phyloP scores from a whole-genome alignment of 225 moss, liverwort and hornwort species.

The Sphagnum contortum region DNA sequence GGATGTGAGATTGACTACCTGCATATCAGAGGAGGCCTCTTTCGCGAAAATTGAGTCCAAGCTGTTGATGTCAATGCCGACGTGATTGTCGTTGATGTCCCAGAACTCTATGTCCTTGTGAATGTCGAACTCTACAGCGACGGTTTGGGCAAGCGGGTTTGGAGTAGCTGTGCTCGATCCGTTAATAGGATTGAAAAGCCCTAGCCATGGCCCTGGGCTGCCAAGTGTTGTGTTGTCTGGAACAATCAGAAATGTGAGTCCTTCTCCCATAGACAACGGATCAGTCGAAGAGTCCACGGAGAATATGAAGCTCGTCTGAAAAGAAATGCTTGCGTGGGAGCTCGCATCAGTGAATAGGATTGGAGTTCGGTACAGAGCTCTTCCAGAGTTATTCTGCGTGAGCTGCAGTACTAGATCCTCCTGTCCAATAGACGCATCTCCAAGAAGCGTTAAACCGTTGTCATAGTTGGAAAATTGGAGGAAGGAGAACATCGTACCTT shows the following conservation, averaged over 20 bases:
- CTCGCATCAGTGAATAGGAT: slow-evolving; percentile 10
- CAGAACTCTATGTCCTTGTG: slow-evolving; percentile 32
- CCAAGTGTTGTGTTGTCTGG: slow-evolving; percentile 26
- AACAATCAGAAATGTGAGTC: slow-evolving; percentile 26
- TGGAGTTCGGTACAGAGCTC: slow-evolving; percentile 31
- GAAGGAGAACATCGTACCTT: slow-evolving; percentile 12
- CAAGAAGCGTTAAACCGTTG: slow-evolving; percentile 23
- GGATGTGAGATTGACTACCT: slow-evolving; percentile 2
- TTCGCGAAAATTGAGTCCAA: slow-evolving; percentile 15
- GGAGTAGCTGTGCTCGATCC: slow-evolving; percentile 3
- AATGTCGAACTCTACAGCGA: slow-evolving; percentile 40
- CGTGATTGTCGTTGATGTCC: slow-evolving; percentile 35
- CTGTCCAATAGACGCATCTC: slow-evolving; percentile 31
- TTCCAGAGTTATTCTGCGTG: slow-evolving; percentile 27
- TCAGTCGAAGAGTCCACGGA: slow-evolving; percentile 22
- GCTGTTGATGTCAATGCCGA: slow-evolving; percentile 36
- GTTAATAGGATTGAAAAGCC: slow-evolving; percentile 4
- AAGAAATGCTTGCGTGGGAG: slow-evolving; percentile 18
- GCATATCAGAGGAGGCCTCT: slow-evolving; percentile 4
- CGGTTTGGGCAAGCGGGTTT: slow-evolving; percentile 3
- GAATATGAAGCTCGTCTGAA: slow-evolving; percentile 42
- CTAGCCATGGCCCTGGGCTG: slow-evolving; percentile 16
- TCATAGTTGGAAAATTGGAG: slow-evolving; percentile 37
- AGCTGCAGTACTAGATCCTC: slow-evolving; percentile 35
- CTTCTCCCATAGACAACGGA: slow-evolving; percentile 19